Evolutionary conservation across 495 filamentous ascomycete species (phyloP), one percentile per base, ranked within the genome.

Genomic region (Xylaria acuta): DNA sequence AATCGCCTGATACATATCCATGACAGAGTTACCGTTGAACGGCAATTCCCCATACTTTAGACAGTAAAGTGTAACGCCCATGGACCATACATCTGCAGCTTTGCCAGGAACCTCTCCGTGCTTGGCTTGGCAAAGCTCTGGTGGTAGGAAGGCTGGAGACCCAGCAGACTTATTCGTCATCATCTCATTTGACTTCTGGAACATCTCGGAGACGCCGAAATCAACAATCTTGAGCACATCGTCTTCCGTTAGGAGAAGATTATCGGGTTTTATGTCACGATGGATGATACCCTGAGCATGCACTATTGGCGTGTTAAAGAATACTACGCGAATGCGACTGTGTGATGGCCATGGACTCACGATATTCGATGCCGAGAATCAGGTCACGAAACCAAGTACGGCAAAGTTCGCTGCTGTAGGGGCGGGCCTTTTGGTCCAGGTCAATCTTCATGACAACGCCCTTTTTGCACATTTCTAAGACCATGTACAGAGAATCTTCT

Each of bases 201-300:
- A 99, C 90, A 98, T 97, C 79, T 99, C 95, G 5, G 95, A 98
- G 14, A 99, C 96, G 18, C 96, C 96, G 85, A 99, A 99, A 82
- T 99, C 96, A 54, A 97, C 95, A 70, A 99, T 92, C 81, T 98
- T 99, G 3, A 99, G 87, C 36, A 97, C 90, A 76, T 98, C 93
- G 68, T 98, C 95, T 32, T 89, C 88, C 0, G 94, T 97, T 43
- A 98, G 85, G 2, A 99, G 87, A 66, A 97, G 90, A 75, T 99
- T 99, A 80, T 98, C 96, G 0, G 96, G 96, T 79, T 99, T 99
- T 84, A 99, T 98, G 80, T 99, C 96, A 69, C 97, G 91, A 80
- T 99, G 96, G 16, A 97, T 92, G 67, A 98, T 92, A 3, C 96
- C 95, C 82, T 98, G 97, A 1, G 93, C 91, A 84, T 99, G 96